Percentiles rank a stretch among this genome's conserved stretches.
Evolutionary conservation across 495 filamentous ascomycete species (phyloP).

Genomic region (Xylaria nigripes): DNA sequence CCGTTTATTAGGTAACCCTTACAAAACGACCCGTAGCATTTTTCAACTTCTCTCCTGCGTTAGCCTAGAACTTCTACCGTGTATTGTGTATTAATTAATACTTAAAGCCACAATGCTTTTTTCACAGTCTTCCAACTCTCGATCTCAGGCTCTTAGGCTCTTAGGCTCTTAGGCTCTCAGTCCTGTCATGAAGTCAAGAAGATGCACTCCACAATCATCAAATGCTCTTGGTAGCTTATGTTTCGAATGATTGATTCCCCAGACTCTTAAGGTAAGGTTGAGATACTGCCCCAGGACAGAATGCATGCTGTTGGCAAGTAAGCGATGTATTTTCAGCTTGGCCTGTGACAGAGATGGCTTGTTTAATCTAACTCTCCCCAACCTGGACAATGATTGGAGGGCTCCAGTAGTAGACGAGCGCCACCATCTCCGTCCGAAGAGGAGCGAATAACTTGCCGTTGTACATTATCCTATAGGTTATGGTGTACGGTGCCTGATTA

Average conservation of each 20-base stretch:
- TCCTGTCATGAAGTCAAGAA: no score
- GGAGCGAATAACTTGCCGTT: not conserved
- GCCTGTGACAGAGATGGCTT: not conserved
- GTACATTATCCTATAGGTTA: not conserved
- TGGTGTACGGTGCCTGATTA: not conserved
- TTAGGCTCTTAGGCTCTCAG: no score
- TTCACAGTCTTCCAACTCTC: no score
- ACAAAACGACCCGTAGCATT: not conserved
- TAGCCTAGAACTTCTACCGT: no score
- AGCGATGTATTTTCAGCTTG: not conserved
- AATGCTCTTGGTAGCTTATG: no score
- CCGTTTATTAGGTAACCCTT: not conserved
- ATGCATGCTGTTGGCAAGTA: not conserved
- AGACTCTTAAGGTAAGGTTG: no score
- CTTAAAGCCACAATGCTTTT: no score
- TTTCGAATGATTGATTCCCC: no score
- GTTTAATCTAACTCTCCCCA: not conserved
- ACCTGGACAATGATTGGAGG: not conserved
- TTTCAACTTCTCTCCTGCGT: no score
- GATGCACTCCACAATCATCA: no score
- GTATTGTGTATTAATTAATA: not conserved
- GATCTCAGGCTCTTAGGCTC: no score
- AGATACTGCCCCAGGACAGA: not conserved
- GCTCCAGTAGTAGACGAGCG: not conserved
- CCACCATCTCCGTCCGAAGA: not conserved